These are phyloP conservation scores for Daldinia decipiens DNA, from an alignment of 495 filamentous ascomycete genomes.

Conservation along the genomic window DNA sequence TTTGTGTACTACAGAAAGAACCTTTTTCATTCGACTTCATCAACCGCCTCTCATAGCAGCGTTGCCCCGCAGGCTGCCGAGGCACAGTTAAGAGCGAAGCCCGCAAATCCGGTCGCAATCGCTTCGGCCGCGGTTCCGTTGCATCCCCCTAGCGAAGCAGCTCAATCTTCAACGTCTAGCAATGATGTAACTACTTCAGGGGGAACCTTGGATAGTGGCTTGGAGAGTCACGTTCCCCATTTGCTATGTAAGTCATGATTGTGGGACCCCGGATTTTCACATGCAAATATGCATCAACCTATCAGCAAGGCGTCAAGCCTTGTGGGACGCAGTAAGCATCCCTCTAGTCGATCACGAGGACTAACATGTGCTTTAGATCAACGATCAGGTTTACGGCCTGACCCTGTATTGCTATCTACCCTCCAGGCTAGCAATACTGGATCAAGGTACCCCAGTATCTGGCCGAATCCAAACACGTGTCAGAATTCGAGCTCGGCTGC, in stretches of 20 bases:
- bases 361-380: conserved; percentile 52
- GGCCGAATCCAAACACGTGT: conserved; percentile 44
- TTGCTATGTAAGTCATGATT: conserved; percentile 64
- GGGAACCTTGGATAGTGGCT: conserved; percentile 39
- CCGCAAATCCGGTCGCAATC: conserved; percentile 48
- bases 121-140: conserved; percentile 39
- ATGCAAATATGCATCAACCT: conserved; percentile 35
- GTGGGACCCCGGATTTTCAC: conserved; percentile 40
- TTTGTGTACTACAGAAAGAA: conserved; percentile 52
- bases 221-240: conserved; percentile 66
- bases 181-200: conserved; percentile 46
- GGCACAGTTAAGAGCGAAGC: conserved; percentile 52
- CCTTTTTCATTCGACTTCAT: conserved; percentile 47
- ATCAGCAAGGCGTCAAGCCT: conserved; percentile 29
- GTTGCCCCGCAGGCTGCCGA: conserved; percentile 50
- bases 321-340: conserved; percentile 28
- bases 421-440: conserved; percentile 44
- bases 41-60: conserved; percentile 30
- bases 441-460: conserved; percentile 49
- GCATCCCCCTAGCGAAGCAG: conserved; percentile 45
- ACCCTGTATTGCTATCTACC: conserved; percentile 42
- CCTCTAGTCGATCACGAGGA: conserved; percentile 28
- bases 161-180: conserved; percentile 44
- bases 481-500: conserved; percentile 33
- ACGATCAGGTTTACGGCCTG: conserved; percentile 46